Base-by-base conservation (phyloP, 495 filamentous ascomycete genomes). In the Aspergillus heteromorphus region DNA sequence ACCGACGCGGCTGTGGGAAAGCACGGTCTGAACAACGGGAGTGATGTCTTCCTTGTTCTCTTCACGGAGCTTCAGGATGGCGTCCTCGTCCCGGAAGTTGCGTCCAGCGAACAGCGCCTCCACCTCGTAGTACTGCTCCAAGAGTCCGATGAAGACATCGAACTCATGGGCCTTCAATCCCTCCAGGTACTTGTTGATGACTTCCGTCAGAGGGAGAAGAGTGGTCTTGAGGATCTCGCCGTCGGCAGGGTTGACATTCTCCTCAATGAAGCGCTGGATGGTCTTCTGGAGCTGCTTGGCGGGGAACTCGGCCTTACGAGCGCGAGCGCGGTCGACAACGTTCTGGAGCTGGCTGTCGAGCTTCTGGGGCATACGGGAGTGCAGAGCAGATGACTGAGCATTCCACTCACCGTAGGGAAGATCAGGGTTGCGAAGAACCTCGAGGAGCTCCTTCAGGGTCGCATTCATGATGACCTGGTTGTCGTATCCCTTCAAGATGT, bases 341-440 rank as follows among this genome's bases (percentile, higher is more conserved):
- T 89, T 86, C 21, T 84, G 84, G 57, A 97, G 84, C 55, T 80
- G 81, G 7, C 85, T 66, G 60, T 96, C 91, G 27, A 99, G 83
- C 74, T 91, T 96, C 63, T 91, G 83, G 4, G 93, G 93, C 89
- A 97, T 97, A 65, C 93, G 86, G 4, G 91, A 86, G 70, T 97
- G 93, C 30, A 99, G 83, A 6, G 93, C 93, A 23, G 93, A 92
- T 53, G 92, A 91, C 63, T 97, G 95, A 11, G 93, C 87, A 54
- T 86, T 87, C 87, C 92, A 99, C 72, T 99, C 90, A 70, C 92
- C 88, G 71, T 96, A 99, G 1, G 93, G 93, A 52, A 99, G 83
- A 53, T 95, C 89, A 6, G 85, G 84, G 66, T 95, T 83, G 21
- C 91, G 88, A 13, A 99, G 83, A 5, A 99, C 92, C 45, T 90